Conservation (phyloP, 495 filamentous ascomycete species). For the Wilcoxina mikolae region DNA sequence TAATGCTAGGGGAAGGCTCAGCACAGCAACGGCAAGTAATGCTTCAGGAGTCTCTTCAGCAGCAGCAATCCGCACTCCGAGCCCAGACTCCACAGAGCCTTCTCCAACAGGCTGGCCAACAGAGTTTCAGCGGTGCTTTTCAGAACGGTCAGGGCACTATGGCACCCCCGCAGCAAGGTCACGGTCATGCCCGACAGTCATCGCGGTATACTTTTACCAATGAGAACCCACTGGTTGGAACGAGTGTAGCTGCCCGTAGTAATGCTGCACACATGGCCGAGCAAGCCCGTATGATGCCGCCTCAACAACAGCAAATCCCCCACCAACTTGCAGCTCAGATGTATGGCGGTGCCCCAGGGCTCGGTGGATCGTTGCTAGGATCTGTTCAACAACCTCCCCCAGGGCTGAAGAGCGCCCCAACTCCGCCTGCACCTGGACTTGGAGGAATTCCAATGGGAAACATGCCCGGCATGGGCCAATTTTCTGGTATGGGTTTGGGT, state of each 20-base stretch:
- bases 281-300: conserved; percentile 78
- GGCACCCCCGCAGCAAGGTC: conserved; percentile 12
- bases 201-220: conserved; percentile 83
- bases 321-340: conserved; percentile 45
- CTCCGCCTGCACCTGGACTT: conserved; percentile 46
- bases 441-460: conserved; percentile 37
- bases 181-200: conserved; percentile 56
- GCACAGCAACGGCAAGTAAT: conserved; percentile 19
- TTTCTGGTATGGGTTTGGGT: conserved; percentile 22
- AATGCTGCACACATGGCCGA: conserved; percentile 80
- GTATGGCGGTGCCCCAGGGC: conserved; percentile 34
- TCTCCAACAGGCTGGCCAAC: conserved; percentile 18
- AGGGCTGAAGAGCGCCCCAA: conserved; percentile 84
- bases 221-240: conserved; percentile 44
- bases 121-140: conserved; percentile 21
- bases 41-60: conserved; percentile 15
- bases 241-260: conserved; percentile 61
- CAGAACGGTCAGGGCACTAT: conserved; percentile 19
- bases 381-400: conserved; percentile 82
- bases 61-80: conserved; percentile 18
- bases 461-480: conserved; percentile 49
- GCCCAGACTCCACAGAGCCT: conserved; percentile 22
- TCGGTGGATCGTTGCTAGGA: conserved; percentile 19
- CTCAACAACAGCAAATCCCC: conserved; percentile 45
- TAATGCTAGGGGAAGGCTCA: conserved; percentile 9